Conservation (phyloP, 2,329 filamentous ascomycete genomes). For the Aspergillus sp. region DNA sequence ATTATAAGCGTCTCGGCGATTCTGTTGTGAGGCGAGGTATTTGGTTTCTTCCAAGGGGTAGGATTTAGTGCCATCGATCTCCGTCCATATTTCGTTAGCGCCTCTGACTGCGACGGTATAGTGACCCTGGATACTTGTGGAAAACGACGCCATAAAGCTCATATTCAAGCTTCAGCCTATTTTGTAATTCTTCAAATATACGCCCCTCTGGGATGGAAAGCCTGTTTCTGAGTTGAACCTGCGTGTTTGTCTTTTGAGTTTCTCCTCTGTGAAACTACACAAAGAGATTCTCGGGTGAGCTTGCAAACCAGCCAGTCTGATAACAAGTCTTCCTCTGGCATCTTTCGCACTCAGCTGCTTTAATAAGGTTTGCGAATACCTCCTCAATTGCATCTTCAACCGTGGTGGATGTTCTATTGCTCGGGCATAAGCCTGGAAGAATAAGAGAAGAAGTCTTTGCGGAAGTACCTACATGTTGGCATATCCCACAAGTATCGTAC, state of each 20-base stretch:
- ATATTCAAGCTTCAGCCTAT: slow-evolving; percentile 12
- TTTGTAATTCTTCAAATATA: not conserved
- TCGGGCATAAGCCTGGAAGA: not conserved
- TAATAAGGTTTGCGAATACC: not conserved
- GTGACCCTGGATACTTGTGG: slow-evolving; percentile 16
- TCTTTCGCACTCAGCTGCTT: too few species aligned
- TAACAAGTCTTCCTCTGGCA: not conserved
- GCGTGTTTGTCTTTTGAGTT: not conserved
- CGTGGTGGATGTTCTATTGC: not conserved
- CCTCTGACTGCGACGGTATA: slow-evolving; percentile 18
- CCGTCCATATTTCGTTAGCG: slow-evolving; percentile 11
- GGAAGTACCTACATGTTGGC: not conserved
- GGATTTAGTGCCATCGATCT: slow-evolving; percentile 8
- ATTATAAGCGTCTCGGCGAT: slow-evolving; percentile 7
- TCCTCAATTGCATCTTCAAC: not conserved
- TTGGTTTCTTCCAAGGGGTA: not conserved
- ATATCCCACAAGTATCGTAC: slow-evolving; percentile 3
- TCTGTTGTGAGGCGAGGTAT: not conserved
- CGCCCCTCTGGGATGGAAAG: not conserved
- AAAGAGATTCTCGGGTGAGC: slow-evolving; percentile 16
- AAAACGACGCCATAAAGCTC: slow-evolving; percentile 19
- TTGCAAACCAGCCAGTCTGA: slow-evolving; percentile 3
- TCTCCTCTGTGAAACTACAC: slow-evolving; percentile 11
- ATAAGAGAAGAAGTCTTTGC: not conserved
- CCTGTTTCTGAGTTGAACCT: not conserved